Evolutionary conservation across 805 yeast species (phyloP).

Genomic region (Yarrowia sp.): DNA sequence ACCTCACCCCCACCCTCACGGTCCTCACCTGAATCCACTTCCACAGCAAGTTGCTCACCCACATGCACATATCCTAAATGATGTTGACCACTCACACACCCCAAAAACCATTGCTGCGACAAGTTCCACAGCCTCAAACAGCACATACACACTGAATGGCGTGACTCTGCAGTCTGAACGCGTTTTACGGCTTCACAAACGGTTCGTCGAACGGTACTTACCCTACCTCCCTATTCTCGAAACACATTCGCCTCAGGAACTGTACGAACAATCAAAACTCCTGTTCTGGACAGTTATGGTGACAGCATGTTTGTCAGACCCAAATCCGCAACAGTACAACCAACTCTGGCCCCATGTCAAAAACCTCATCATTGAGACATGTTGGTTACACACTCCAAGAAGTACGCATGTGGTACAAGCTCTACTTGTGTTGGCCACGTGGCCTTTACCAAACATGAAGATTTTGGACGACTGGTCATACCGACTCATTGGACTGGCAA

Average conservation of each 20-base stretch:
- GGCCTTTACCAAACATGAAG: slow-evolving; percentile 93
- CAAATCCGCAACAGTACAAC: slow-evolving; percentile 78
- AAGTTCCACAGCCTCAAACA: slow-evolving; percentile 31
- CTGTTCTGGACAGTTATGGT: slow-evolving; percentile 88
- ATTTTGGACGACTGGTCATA: slow-evolving; percentile 90
- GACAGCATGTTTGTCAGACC: slow-evolving; percentile 82
- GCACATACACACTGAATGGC: slow-evolving; percentile 74
- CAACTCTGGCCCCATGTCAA: slow-evolving; percentile 73
- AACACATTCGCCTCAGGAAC: slow-evolving; percentile 66
- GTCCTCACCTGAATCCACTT: no score
- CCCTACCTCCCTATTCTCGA: slow-evolving; percentile 80
- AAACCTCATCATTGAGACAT: slow-evolving; percentile 84
- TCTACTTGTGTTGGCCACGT: slow-evolving; percentile 71
- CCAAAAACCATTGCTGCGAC: background rate
- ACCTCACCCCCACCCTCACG: background rate
- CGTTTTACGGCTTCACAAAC: slow-evolving; percentile 69
- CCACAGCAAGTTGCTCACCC: no score
- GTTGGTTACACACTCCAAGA: slow-evolving; percentile 91
- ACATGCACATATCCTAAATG: no score
- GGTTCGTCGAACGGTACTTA: slow-evolving; percentile 63
- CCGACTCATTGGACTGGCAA: slow-evolving; percentile 83
- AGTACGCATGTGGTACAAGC: slow-evolving; percentile 94
- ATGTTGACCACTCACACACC: background rate
- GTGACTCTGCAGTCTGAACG: slow-evolving; percentile 63
- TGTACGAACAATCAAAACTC: slow-evolving; percentile 78